These are phyloP conservation scores for Colletotrichum scovillei DNA, from an alignment of 2,329 filamentous ascomycete species.

Conservation along the genomic window DNA sequence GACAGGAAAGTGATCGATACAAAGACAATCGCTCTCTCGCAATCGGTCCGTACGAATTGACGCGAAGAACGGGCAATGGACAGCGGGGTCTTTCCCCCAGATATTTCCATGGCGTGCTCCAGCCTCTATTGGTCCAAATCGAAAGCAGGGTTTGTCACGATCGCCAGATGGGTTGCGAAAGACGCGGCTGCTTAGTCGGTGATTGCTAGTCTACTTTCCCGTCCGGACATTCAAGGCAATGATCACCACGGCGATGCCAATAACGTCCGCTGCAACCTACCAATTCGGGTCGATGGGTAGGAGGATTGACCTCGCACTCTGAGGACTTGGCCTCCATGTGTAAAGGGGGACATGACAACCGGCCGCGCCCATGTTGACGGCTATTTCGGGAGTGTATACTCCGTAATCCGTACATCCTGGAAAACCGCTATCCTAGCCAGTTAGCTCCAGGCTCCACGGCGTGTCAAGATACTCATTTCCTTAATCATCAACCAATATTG, in stretches of 20 bases:
- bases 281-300: neutral
- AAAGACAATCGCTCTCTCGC: neutral
- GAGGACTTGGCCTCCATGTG: neutral
- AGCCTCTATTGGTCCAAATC: neutral
- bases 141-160: constrained; percentile 2
- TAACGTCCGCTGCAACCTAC: neutral
- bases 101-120: neutral
- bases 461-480: neutral
- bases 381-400: neutral
- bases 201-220: neutral
- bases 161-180: neutral
- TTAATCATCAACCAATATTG: constrained; percentile 11
- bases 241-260: constrained; percentile 11
- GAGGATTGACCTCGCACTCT: constrained; percentile 5
- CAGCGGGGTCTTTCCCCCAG: no score
- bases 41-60: neutral
- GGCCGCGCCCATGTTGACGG: neutral
- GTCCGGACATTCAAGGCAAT: neutral
- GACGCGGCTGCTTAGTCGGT: neutral
- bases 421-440: neutral
- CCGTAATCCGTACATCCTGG: neutral
- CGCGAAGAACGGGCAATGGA: no score
- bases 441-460: neutral
- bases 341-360: neutral
- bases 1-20: neutral